Percentiles rank a stretch among this genome's conserved stretches.
Conservation (phyloP, 495 filamentous ascomycete species). For the Chaetomidium leptoderma region DNA sequence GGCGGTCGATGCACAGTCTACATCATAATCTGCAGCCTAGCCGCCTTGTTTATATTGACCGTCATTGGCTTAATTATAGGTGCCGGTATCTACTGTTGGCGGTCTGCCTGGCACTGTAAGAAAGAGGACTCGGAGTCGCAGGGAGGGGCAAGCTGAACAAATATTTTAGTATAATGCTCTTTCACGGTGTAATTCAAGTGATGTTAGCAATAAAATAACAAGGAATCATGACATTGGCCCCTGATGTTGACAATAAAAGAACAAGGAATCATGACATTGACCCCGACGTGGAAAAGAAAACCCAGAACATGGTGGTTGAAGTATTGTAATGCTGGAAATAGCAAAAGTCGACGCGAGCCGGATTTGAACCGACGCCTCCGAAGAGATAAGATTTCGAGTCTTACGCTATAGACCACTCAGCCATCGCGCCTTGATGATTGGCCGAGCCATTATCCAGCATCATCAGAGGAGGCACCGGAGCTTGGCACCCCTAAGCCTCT, state of each 20-base stretch:
- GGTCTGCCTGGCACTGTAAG: neutral
- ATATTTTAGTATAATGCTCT: no score
- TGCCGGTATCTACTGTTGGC: neutral
- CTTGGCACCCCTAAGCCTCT: no score
- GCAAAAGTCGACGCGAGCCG: conserved; percentile 18
- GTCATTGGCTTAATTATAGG: neutral
- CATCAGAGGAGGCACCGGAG: neutral
- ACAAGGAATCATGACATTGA: neutral
- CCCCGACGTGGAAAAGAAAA: no score
- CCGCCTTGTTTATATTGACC: neutral
- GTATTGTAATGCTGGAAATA: no score
- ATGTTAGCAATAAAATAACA: no score
- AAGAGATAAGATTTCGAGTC: conserved; percentile 22
- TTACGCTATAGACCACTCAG: conserved; percentile 19
- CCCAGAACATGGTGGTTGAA: no score
- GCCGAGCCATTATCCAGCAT: neutral
- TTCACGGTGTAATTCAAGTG: no score
- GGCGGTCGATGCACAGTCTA: neutral
- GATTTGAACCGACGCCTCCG: conserved; percentile 22
- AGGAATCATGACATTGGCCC: no score
- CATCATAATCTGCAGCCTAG: neutral
- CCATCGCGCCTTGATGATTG: conserved; percentile 17
- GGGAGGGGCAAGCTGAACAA: no score
- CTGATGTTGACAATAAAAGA: no score
- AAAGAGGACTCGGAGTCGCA: no score